Percentiles rank a stretch among this genome's conserved stretches.
Evolutionary conservation across 805 yeast genomes (phyloP).

Genomic region (Komagataella populi): DNA sequence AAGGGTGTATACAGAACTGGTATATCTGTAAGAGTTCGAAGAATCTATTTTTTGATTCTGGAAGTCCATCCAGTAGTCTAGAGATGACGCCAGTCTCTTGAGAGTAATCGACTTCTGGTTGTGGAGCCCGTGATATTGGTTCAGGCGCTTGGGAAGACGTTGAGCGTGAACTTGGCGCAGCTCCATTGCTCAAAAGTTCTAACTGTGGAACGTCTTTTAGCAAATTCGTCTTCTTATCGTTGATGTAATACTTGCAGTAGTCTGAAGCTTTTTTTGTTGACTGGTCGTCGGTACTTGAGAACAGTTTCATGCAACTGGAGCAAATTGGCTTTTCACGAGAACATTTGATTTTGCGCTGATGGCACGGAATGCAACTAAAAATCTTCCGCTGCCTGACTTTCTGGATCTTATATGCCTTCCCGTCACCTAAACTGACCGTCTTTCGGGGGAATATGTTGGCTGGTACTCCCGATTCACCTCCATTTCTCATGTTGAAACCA

Average conservation of each 20-base stretch:
- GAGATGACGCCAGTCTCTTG: not conserved
- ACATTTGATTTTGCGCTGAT: constrained; percentile 55
- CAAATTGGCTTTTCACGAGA: constrained; percentile 49
- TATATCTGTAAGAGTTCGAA: constrained; percentile 33
- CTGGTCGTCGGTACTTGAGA: constrained; percentile 5
- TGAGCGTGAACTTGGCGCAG: not conserved
- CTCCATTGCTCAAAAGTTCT: not conserved
- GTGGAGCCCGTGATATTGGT: not conserved
- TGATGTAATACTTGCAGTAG: constrained; percentile 39
- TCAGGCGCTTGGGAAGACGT: not conserved
- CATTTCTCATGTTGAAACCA: not conserved
- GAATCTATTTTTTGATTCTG: constrained; percentile 37
- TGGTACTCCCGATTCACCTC: not conserved
- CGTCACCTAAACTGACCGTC: not conserved
- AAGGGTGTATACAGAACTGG: constrained; percentile 35
- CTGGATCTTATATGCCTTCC: constrained; percentile 43
- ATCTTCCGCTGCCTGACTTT: constrained; percentile 47
- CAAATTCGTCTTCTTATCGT: constrained; percentile 36
- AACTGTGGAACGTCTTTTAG: constrained; percentile 6
- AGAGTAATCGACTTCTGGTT: not conserved
- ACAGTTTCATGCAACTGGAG: constrained; percentile 30
- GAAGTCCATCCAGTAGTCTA: not conserved
- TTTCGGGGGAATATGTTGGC: not conserved
- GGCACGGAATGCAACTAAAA: constrained; percentile 47
- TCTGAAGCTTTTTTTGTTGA: constrained; percentile 6